Evolutionary conservation across 768 basidiomycete species (phyloP).

Genomic region (Hydnum rufescens): DNA sequence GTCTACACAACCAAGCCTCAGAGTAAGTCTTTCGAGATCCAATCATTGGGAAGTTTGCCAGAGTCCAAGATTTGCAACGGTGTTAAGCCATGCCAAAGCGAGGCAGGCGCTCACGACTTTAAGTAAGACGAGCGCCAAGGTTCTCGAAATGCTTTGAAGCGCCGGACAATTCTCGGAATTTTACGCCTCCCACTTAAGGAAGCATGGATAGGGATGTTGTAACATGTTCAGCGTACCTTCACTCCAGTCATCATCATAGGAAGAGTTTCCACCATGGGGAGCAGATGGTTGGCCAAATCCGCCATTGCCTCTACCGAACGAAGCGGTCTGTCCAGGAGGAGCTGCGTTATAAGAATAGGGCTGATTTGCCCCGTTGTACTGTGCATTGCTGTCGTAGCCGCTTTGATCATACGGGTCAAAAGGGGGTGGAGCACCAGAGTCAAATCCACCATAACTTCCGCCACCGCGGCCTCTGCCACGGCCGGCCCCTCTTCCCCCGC

Average conservation of each 20-base stretch:
- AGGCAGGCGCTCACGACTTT: too few relatives aligned
- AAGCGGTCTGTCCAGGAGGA: background rate
- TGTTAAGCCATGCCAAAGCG: too few relatives aligned
- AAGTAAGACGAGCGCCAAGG: too few relatives aligned
- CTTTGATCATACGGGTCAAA: constrained; percentile 24
- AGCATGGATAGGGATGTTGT: constrained; percentile 4
- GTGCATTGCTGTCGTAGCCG: background rate
- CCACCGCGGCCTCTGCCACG: constrained; percentile 26
- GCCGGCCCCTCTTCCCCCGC: constrained; percentile 14
- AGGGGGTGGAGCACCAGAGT: constrained; percentile 27
- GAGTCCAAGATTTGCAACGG: too few relatives aligned
- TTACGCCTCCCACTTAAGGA: background rate
- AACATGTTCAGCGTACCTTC: constrained; percentile 68
- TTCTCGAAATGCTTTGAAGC: too few relatives aligned
- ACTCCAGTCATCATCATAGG: constrained; percentile 43
- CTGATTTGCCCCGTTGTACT: background rate
- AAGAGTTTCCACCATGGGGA: constrained; percentile 27
- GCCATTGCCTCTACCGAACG: too few relatives aligned
- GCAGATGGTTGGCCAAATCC: too few relatives aligned
- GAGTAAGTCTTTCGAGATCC: background rate
- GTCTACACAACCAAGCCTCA: background rate
- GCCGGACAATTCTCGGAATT: too few relatives aligned
- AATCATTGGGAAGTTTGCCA: too few relatives aligned
- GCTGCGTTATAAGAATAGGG: background rate
- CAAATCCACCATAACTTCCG: constrained; percentile 31